Conservation (phyloP, 208 protist genomes). For the Leishmania amazonensis region DNA sequence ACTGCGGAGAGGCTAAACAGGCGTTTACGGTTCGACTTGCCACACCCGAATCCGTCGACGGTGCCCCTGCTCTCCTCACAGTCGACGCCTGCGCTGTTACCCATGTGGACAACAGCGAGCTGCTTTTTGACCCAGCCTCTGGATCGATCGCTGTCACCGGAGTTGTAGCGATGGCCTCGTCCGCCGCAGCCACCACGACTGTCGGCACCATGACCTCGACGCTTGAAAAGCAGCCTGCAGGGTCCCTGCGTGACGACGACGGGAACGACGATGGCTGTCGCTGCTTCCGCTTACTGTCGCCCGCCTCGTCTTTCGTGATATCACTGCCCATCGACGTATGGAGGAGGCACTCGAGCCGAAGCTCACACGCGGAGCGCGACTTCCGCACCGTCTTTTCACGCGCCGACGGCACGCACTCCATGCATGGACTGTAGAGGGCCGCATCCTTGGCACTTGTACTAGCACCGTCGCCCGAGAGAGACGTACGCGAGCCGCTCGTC, state of each 20-base stretch:
- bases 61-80: background rate
- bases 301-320: background rate
- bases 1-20: background rate
- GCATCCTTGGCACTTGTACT: background rate
- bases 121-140: background rate
- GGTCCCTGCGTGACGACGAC: constrained; percentile 5
- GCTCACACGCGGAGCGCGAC: constrained; percentile 1
- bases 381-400: background rate
- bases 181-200: background rate
- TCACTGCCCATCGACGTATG: background rate
- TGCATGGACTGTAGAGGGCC: background rate
- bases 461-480: background rate
- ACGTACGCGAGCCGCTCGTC: background rate
- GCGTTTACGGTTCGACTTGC: background rate
- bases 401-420: background rate
- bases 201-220: background rate
- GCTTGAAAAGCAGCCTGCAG: background rate
- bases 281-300: background rate
- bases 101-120: background rate
- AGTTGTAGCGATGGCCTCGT: background rate
- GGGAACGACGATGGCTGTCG: constrained; percentile 3
- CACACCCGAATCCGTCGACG: background rate
- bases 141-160: background rate
- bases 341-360: background rate
- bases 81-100: background rate